Conservation (phyloP, 352 stramenopile species). For the Phytopythium sindhum region DNA sequence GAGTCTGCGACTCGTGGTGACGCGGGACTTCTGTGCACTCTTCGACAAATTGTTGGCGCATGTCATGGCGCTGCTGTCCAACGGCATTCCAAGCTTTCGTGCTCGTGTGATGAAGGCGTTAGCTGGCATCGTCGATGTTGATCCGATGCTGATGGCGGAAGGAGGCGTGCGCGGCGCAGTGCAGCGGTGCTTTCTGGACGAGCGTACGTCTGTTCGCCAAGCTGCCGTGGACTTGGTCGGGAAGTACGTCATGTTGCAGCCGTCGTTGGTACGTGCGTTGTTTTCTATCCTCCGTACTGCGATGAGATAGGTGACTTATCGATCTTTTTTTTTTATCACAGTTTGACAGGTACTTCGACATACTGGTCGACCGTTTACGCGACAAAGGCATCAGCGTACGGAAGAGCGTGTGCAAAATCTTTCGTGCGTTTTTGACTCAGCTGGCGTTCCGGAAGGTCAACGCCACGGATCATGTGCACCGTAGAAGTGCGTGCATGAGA, state of each 20-base stretch:
- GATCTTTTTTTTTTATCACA: constrained; percentile 16
- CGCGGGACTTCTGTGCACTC: constrained; percentile 56
- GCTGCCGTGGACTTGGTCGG: constrained; percentile 83
- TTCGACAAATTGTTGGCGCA: constrained; percentile 73
- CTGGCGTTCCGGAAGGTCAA: constrained; percentile 16
- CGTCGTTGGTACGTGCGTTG: constrained; percentile 54
- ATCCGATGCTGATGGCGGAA: constrained; percentile 83
- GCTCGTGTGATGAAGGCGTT: constrained; percentile 78
- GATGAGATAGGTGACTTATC: constrained; percentile 1
- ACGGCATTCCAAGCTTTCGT: constrained; percentile 65
- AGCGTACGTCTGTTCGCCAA: constrained; percentile 77
- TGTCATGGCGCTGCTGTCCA: constrained; percentile 74
- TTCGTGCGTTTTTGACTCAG: constrained; percentile 45
- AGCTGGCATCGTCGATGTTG: constrained; percentile 72
- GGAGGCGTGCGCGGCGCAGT: constrained; percentile 51
- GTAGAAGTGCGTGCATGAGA: constrained; percentile 66
- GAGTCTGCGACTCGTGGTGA: constrained; percentile 43
- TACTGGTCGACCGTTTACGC: constrained; percentile 62
- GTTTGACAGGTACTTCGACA: constrained; percentile 83
- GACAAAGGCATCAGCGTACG: constrained; percentile 86
- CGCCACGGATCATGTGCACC: constrained; percentile 30
- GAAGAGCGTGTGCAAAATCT: constrained; percentile 84
- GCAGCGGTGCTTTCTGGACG: constrained; percentile 66
- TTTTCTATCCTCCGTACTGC: not conserved
- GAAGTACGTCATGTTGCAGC: constrained; percentile 73